Base-by-base conservation (phyloP, 1,284 basidiomycete species). In the Ganoderma sinense region DNA sequence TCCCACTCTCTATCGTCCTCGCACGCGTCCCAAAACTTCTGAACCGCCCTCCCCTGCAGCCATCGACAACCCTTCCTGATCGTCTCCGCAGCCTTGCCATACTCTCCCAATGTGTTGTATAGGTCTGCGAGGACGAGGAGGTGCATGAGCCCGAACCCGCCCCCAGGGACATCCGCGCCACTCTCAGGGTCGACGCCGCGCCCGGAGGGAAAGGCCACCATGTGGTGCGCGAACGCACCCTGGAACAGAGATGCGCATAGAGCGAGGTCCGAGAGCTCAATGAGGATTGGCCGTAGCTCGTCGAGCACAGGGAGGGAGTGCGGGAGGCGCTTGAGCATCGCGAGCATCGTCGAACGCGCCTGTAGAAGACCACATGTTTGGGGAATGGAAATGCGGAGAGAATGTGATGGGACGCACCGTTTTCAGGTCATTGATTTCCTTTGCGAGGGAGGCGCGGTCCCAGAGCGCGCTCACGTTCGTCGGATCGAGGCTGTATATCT, bases 1-100 rank as follows among this genome's bases (percentile, higher is more conserved):
- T 97, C 94, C 76, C 89, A 98, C 80, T 98, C 97, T 66, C 96
- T 84, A 79, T 99, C 97, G 78, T 98, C 97, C 45, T 89, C 87
- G 66, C 91, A 88, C 29, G 88, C 80, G 74, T 97, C 94, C 96
- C 97, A 98, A 67, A 91, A 91, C 67, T 84, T 87, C 78, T 94
- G 90, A 41, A 86, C 82, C n/a, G 82, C 84, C 43, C 97, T 84
- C 0, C 95, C 95, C 78, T 97, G 95, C 14, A 98, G 81, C 97
- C 97, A 98, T 60, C 97, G 83, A 63, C 90, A 92, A 0, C 96
- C 97, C 65, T 86, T 85, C 51, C 93, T 86, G 67, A 98, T 91
- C 0, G 90, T 88, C 16, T 88, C 83, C 14, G 97, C 84, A 0
- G 94, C 93, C 39, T 87, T 85, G 51, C 91, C 89, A 73, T 94